A percentile compares a stretch with the other conserved stretches of the same genome.
Evolutionary conservation across 306 rosid species (phyloP).

Genomic region (Medicago arabica): DNA sequence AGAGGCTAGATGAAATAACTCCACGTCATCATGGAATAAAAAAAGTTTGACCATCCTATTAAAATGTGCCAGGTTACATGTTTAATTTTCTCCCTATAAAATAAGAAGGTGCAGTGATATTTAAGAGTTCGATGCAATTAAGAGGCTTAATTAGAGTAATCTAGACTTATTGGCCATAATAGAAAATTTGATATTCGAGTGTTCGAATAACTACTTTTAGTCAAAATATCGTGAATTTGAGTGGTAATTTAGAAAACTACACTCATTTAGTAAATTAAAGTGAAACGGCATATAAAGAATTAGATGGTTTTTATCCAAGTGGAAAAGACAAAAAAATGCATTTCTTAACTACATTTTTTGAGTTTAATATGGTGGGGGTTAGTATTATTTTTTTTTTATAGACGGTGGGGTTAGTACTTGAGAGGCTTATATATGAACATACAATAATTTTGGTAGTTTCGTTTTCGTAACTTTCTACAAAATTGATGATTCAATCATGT

Average conservation of each 20-base stretch:
- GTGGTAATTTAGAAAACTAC: constrained; percentile 1
- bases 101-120: background rate
- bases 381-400: too few species aligned
- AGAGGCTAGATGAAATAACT: background rate
- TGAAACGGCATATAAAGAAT: background rate
- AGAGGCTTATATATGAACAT: background rate
- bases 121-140: background rate
- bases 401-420: background rate
- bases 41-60: background rate
- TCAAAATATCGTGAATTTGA: constrained; percentile 12
- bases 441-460: background rate
- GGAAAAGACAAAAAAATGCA: background rate
- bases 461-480: constrained; percentile 1
- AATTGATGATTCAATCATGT: background rate
- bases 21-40: constrained; percentile 32
- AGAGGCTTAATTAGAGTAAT: background rate
- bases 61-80: background rate
- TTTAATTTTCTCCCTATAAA: background rate
- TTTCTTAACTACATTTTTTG: background rate
- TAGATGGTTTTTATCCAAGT: background rate
- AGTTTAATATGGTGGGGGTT: background rate
- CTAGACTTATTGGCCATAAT: background rate
- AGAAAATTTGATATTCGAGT: background rate
- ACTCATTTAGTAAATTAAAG: background rate
- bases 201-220: background rate